Evolutionary conservation across 1,139 yeast species (phyloP), one percentile per base, ranked within the genome.

Genomic region (Starmera stellimalicola): DNA sequence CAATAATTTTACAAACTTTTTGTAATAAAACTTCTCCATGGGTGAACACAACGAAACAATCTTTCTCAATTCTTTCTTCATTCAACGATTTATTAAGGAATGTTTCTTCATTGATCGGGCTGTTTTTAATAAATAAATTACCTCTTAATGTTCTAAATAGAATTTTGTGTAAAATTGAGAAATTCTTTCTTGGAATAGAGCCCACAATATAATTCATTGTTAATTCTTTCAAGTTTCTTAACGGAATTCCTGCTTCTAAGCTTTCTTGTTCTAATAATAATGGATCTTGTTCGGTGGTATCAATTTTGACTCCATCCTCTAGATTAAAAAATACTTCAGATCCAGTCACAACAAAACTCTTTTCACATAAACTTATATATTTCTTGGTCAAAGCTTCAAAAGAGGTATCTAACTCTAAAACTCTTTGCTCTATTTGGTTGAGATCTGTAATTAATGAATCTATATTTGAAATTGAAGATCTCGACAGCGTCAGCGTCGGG

Each of bases 131-230:
- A 51, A 68, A 77, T 46, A 80, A 59, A 49, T 80, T 80, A 52
- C 88, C 85, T 55, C 85, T 72, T 40, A 79, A 64, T 14, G 76
- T 69, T 59, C 91, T 68, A 82, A 84, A 79, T 34, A 81, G 59
- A 30, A 81, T 79, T 47, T 69, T 77, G 50, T 80, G 84, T 39
- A 81, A 60, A 2, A 72, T 58, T 26, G 63, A 65, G 22, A 76
- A 71, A 49, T 77, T 80, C 11, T 65, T 69, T 40, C 82, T 67
- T 41, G 65, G 68, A 33, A 81, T 76, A 3, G 81, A 74, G 31
- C 93, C 93, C 22, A 79, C 63, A 33, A 81, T 66, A 40, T 73
- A 75, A 31, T 50, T 53, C 50, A 62, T 49, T 8, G 52, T 54
- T 33, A 55, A 45, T 25, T 56, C 57, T 29, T 52, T 56, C 27